Conservation (phyloP, 2,329 filamentous ascomycete genomes). For the Fusarium secorum region DNA sequence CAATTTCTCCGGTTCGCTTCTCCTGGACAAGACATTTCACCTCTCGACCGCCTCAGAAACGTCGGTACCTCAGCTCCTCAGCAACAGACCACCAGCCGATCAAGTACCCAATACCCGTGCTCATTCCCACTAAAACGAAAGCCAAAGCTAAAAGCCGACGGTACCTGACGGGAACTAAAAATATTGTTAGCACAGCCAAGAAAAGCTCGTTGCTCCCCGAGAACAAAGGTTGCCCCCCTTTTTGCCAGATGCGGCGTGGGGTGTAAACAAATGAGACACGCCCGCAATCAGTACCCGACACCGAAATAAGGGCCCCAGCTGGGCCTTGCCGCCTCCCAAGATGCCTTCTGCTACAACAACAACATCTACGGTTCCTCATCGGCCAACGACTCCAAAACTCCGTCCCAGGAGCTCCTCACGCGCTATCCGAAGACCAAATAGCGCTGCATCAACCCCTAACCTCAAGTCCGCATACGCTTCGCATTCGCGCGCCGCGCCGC, state of each 20-base stretch:
- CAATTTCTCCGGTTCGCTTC: conserved; percentile 19
- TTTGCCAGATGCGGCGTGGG: conserved; percentile 41
- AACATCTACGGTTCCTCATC: conserved; percentile 31
- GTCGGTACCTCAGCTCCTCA: background rate
- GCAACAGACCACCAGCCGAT: background rate
- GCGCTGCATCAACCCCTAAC: conserved; percentile 66
- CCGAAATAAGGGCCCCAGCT: conserved; percentile 39
- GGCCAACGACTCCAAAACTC: conserved; percentile 31
- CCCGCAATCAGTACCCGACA: conserved; percentile 32
- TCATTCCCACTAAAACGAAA: conserved; percentile 23
- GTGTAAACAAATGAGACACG: conserved; percentile 45
- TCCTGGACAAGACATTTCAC: conserved; percentile 1
- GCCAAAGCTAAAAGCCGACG: conserved; percentile 15
- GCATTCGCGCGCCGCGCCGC: conserved; percentile 57
- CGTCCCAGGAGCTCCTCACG: conserved; percentile 43
- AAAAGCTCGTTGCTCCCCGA: conserved; percentile 29
- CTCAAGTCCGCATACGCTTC: conserved; percentile 60
- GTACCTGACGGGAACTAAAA: conserved; percentile 34
- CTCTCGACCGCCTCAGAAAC: background rate
- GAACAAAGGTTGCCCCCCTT: conserved; percentile 38
- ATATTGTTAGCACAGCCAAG: conserved; percentile 15
- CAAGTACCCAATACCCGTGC: conserved; percentile 15
- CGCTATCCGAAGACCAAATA: conserved; percentile 54
- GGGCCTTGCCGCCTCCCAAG: conserved; percentile 34
- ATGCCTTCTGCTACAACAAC: conserved; percentile 42